phyloP scores from a whole-genome alignment of 106 monocot species.

The Narthecium ossifragum region DNA sequence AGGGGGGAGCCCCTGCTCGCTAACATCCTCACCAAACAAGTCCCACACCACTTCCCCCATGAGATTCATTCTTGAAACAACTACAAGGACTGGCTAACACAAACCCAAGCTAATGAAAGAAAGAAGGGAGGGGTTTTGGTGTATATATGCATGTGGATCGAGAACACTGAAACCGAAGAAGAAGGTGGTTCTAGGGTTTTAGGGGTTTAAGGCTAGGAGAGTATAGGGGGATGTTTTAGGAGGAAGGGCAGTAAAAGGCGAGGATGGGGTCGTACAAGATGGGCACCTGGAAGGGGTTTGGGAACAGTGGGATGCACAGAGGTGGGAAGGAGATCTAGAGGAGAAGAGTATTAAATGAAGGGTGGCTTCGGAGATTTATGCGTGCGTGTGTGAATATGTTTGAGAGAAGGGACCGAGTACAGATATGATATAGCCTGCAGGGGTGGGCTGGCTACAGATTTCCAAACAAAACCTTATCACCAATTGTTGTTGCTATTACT shows the following conservation, averaged over 20 bases:
- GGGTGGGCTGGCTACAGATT: slow-evolving; percentile 3
- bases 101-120: not conserved
- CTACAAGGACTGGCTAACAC: too few relatives aligned
- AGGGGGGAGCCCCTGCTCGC: slow-evolving; percentile 57
- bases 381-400: slow-evolving; percentile 22
- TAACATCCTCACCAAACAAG: slow-evolving; percentile 33
- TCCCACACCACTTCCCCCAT: slow-evolving; percentile 42
- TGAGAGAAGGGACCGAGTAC: not conserved
- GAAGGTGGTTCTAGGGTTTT: slow-evolving; percentile 3
- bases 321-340: not conserved
- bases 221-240: not conserved
- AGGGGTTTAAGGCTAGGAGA: not conserved
- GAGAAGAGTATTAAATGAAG: slow-evolving; percentile 20
- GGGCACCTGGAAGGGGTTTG: slow-evolving; percentile 13
- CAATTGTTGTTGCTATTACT: not conserved
- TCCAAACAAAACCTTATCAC: slow-evolving; percentile 7
- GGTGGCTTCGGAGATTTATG: slow-evolving; percentile 16
- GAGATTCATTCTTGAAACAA: not conserved
- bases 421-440: not conserved
- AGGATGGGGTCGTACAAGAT: slow-evolving; percentile 3
- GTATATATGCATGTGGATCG: not conserved
- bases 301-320: slow-evolving; percentile 5
- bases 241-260: not conserved
- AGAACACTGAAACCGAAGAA: not conserved
- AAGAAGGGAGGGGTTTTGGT: not conserved